phyloP scores from a whole-genome alignment of 441 rosid species.

The Isatis lusitanica region DNA sequence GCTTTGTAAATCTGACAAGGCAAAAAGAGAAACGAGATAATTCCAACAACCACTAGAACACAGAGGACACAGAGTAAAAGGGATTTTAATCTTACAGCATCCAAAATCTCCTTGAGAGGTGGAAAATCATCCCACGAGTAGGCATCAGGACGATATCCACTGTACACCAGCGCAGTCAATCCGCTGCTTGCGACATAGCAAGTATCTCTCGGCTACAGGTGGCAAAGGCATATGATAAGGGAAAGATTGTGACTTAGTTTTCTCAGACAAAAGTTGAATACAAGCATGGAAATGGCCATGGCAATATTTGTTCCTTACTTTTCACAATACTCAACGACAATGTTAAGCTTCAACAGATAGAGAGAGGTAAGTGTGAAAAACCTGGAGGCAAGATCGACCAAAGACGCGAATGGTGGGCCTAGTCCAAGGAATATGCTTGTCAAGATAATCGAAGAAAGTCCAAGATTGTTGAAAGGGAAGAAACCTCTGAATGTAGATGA shows the following conservation, averaged over 20 bases:
- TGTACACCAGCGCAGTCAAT: conserved; percentile 51
- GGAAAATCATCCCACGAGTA: conserved; percentile 70
- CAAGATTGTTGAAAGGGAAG: conserved; percentile 53
- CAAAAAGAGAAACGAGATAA: neutral
- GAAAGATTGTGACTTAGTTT: neutral
- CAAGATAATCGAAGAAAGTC: conserved; percentile 65
- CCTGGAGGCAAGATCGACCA: conserved; percentile 79
- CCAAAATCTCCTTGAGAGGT: conserved; percentile 67
- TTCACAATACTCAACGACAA: neutral
- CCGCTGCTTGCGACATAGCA: conserved; percentile 71
- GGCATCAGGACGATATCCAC: conserved; percentile 66
- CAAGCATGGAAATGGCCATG: neutral
- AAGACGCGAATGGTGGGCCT: conserved; percentile 80
- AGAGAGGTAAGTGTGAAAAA: conserved; percentile 14
- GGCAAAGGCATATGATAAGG: conserved; percentile 9
- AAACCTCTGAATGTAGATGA: conserved; percentile 55
- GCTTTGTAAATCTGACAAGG: conserved; percentile 56
- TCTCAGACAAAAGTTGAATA: neutral
- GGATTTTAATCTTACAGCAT: conserved; percentile 45
- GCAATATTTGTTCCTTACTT: neutral
- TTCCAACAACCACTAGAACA: neutral
- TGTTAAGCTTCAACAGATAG: neutral
- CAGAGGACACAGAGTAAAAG: neutral
- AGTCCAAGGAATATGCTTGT: conserved; percentile 77
- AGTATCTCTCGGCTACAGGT: conserved; percentile 69